Evolutionary conservation across 805 yeast species (phyloP).

Genomic region (Pichia occidentalis): DNA sequence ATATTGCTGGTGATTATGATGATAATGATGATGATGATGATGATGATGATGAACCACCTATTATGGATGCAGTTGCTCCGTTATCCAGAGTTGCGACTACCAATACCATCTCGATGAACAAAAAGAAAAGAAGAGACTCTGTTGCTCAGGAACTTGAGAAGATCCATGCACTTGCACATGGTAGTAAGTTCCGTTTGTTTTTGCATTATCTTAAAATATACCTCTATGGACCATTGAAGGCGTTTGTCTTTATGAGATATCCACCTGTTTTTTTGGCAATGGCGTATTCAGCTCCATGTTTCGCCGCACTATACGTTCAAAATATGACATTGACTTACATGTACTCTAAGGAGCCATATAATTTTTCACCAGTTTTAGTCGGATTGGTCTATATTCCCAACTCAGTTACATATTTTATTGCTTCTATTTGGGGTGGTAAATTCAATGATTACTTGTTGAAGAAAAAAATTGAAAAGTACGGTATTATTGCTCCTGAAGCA

Average conservation of each 20-base stretch:
- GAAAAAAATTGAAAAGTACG: conserved; percentile 48
- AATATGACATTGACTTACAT: conserved; percentile 65
- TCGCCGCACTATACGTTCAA: conserved; percentile 62
- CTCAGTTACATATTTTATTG: conserved; percentile 67
- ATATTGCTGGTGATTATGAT: background rate
- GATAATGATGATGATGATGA: conserved; percentile 4
- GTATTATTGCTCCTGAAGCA: conserved; percentile 67
- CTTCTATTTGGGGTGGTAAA: conserved; percentile 73
- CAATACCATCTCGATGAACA: conserved; percentile 16
- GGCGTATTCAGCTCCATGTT: conserved; percentile 62
- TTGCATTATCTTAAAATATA: conserved; percentile 38
- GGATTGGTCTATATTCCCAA: conserved; percentile 82
- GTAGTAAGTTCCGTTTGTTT: conserved; percentile 18
- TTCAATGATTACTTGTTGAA: conserved; percentile 64
- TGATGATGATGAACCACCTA: conserved; percentile 29
- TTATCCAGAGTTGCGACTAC: conserved; percentile 28
- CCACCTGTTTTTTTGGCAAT: conserved; percentile 73
- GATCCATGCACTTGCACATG: conserved; percentile 17
- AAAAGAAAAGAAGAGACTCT: conserved; percentile 18
- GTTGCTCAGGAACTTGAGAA: conserved; percentile 16
- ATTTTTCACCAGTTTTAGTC: conserved; percentile 54
- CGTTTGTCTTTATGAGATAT: conserved; percentile 53
- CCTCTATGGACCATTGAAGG: conserved; percentile 51
- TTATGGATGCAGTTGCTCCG: conserved; percentile 33
- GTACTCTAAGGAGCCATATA: conserved; percentile 61